Evolutionary conservation across 1,284 basidiomycete genomes (phyloP).

Genomic region (Fistulina hepatica): DNA sequence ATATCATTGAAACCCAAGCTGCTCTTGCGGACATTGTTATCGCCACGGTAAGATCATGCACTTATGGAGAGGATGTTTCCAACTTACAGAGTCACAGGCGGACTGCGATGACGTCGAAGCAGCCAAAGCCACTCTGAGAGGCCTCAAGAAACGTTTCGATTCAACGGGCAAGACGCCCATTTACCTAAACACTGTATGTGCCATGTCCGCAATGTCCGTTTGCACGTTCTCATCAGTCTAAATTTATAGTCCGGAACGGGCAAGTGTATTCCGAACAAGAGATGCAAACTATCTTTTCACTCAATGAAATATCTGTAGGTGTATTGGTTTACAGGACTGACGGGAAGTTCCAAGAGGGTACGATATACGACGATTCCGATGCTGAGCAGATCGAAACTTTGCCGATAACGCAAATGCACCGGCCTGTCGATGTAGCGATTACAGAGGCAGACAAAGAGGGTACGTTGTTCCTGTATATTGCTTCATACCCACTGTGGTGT

Average conservation of each 20-base stretch:
- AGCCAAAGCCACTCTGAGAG: constrained; percentile 28
- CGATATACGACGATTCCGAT: constrained; percentile 29
- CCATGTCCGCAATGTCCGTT: neutral
- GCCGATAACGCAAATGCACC: constrained; percentile 24
- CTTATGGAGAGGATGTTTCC: neutral
- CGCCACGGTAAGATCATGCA: constrained; percentile 14
- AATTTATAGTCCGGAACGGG: constrained; percentile 27
- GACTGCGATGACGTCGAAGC: constrained; percentile 28
- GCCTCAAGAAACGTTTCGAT: constrained; percentile 26
- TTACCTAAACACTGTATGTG: constrained; percentile 28
- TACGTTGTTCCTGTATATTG: constrained; percentile 11
- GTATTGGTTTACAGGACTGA: constrained; percentile 20
- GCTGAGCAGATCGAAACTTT: constrained; percentile 28
- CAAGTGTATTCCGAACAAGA: constrained; percentile 9
- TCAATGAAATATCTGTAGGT: too few relatives aligned
- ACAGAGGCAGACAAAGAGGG: constrained; percentile 28
- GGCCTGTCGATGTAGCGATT: constrained; percentile 28
- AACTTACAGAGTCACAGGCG: constrained; percentile 20
- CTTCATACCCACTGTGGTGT: constrained; percentile 3
- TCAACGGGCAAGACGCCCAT: constrained; percentile 26
- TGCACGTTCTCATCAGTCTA: neutral
- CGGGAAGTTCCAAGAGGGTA: constrained; percentile 23
- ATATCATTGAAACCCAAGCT: constrained; percentile 18
- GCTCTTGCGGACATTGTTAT: constrained; percentile 20
- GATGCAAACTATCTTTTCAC: too few relatives aligned